A percentile compares a stretch with the other conserved stretches of the same genome.
Evolutionary conservation across 371 early-diverging fungal genomes (phyloP).

Genomic region (Nematocida sp.): DNA sequence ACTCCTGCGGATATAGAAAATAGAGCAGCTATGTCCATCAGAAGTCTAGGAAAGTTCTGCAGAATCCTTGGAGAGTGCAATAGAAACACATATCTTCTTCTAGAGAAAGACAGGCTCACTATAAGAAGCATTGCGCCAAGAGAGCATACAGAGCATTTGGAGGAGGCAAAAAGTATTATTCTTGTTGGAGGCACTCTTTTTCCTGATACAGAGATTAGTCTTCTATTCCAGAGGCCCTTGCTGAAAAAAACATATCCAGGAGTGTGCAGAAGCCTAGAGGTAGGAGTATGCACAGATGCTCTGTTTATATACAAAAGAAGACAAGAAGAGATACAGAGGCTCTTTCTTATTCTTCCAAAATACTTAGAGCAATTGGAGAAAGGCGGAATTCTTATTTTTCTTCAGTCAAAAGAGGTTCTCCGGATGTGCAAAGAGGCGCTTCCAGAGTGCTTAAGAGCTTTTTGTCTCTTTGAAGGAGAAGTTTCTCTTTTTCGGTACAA

Average conservation of each 20-base stretch:
- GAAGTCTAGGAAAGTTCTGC: slow-evolving; percentile 2
- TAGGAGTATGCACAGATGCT: slow-evolving; percentile 14
- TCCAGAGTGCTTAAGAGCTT: background rate
- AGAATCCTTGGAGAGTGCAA: slow-evolving; percentile 26
- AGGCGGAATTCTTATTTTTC: slow-evolving; percentile 66
- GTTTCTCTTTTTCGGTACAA: background rate
- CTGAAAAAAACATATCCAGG: slow-evolving; percentile 14
- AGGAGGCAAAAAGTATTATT: slow-evolving; percentile 14
- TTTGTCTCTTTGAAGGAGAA: slow-evolving; percentile 56
- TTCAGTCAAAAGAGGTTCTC: slow-evolving; percentile 65
- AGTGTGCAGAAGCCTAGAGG: slow-evolving; percentile 35
- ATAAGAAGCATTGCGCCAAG: slow-evolving; percentile 24
- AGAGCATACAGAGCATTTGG: slow-evolving; percentile 16
- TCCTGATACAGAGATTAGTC: slow-evolving; percentile 4
- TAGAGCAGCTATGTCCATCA: slow-evolving; percentile 5
- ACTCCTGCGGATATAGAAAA: slow-evolving; percentile 3
- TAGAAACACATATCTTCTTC: slow-evolving; percentile 28
- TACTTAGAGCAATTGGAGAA: slow-evolving; percentile 39
- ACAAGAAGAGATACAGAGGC: background rate
- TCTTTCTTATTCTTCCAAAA: slow-evolving; percentile 11
- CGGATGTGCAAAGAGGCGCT: slow-evolving; percentile 35
- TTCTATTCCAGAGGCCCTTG: slow-evolving; percentile 20
- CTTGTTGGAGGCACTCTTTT: slow-evolving; percentile 44
- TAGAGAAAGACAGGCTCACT: background rate
- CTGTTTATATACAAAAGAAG: slow-evolving; percentile 19